Percentiles rank a stretch among this genome's conserved stretches.
phyloP scores from a whole-genome alignment of 805 yeast species.

The Komagataella phaffii region DNA sequence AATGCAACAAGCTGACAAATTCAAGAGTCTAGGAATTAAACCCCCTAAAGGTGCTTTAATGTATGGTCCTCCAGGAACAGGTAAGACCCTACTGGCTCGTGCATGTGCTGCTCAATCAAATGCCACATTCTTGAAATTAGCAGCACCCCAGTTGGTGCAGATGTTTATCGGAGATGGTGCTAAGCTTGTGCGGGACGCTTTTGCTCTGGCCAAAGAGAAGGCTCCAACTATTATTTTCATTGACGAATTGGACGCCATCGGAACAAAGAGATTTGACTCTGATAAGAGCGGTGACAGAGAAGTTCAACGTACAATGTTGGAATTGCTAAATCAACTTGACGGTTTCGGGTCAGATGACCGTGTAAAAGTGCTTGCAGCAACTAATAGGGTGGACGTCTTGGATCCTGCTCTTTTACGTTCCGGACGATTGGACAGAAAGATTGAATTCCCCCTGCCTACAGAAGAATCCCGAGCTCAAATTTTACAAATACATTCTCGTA shows the following conservation, averaged over 20 bases:
- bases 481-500: constrained; percentile 92
- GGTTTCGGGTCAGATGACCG: constrained; percentile 97
- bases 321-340: constrained; percentile 89
- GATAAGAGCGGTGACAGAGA: constrained; percentile 97
- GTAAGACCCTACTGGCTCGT: constrained; percentile 91
- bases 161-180: constrained; percentile 99
- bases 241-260: constrained; percentile 97
- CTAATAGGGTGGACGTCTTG: constrained; percentile 93
- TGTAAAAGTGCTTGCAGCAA: constrained; percentile 95
- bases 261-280: constrained; percentile 95
- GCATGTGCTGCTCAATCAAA: constrained; percentile 99
- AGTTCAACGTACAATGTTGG: constrained; percentile 99
- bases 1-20: constrained; percentile 96
- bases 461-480: constrained; percentile 97
- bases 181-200: constrained; percentile 92
- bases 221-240: constrained; percentile 97
- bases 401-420: constrained; percentile 98
- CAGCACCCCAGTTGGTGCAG: constrained; percentile 96
- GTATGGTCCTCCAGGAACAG: constrained; percentile 99
- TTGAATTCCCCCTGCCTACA: constrained; percentile 94
- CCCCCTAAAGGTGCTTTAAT: constrained; percentile 99
- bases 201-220: constrained; percentile 93
- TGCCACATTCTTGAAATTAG: constrained; percentile 91
- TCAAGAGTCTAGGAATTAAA: constrained; percentile 85
- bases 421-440: constrained; percentile 94